Percentiles rank a stretch among this genome's conserved stretches.
Evolutionary conservation across 1,284 basidiomycete species (phyloP).

Genomic region (Leccinum pachyderme): DNA sequence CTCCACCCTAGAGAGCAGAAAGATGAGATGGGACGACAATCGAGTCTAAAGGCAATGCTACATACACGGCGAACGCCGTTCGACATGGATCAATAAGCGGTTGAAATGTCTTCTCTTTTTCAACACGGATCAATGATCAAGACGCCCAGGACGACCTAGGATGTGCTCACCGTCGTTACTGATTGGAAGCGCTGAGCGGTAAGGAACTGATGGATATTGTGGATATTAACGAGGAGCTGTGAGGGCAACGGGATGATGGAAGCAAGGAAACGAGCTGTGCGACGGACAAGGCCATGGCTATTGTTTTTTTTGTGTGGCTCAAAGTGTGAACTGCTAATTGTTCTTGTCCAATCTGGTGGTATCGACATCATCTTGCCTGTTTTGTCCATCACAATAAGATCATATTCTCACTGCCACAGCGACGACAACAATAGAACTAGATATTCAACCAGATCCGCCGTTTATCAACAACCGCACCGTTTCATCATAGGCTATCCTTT

Average conservation of each 20-base stretch:
- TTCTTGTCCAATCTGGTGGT: slow-evolving; percentile 12
- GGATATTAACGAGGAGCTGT: background rate
- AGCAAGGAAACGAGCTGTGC: slow-evolving; percentile 1
- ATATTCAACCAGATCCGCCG: background rate
- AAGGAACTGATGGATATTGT: background rate
- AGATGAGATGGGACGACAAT: background rate
- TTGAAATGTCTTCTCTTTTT: background rate
- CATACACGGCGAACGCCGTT: slow-evolving; percentile 14
- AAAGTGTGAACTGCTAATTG: slow-evolving; percentile 18
- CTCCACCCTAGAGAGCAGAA: background rate
- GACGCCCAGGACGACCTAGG: background rate
- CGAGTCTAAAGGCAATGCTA: background rate
- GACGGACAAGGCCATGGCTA: background rate
- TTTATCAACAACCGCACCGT: slow-evolving; percentile 26
- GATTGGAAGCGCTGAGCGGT: background rate
- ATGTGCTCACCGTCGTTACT: slow-evolving; percentile 6
- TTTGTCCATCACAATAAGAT: slow-evolving; percentile 26
- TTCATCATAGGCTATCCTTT: slow-evolving; percentile 32
- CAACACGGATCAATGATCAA: slow-evolving; percentile 6
- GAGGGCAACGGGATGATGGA: slow-evolving; percentile 1
- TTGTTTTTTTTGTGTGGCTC: background rate
- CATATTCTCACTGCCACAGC: background rate
- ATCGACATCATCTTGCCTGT: slow-evolving; percentile 7
- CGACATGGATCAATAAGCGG: background rate
- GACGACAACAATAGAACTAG: background rate